Evolutionary conservation across 202 grass and related monocot species (phyloP), one percentile per base, ranked within the genome.

Genomic region (Schoenoplectus tabernaemontani): DNA sequence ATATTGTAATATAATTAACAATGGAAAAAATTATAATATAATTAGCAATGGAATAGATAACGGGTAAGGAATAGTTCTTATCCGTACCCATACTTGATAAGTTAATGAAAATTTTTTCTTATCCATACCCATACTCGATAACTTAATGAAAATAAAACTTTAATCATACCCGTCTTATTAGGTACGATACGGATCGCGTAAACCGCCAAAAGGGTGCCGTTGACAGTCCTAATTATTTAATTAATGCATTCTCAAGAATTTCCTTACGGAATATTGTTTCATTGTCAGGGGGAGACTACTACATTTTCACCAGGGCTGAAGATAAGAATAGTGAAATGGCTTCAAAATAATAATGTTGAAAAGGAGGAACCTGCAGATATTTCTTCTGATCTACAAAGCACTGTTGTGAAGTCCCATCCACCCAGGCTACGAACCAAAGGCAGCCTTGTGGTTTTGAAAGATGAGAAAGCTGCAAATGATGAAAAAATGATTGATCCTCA

Each of bases 321-420:
- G 75, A 74, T 99, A 57, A 99, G 90, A 91, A 96, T 99, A 81
- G 87, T 95, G 71, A 99, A 89, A 64, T 99, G 96, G 92, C 88
- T 99, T 63, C 84, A 90, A 83, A 89, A 74, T 81, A 92, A 82
- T 81, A 51, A 32, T 48, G 41, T 64, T 64, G 78, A 66, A 1
- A 66, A 80, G 59, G 59, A 33, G 24, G 78, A 66, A 5, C 78
- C 59, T 2, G 9, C 42, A 62, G 41, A 47, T 64, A 23, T 64
- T 80, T 43, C 42, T 19, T 44, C 32, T n/a, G 59, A 53, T 20
- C 26, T 44, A 28, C 57, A 62, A 78, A 46, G 57, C 53, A 59
- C 57, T 33, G 78, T 80, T 28, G 41, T 80, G 59, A 80, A 80
- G 24, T 92, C 37, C 82, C 80, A 79, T 70, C 33, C 89, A 32